phyloP scores from a whole-genome alignment of 306 rosid species.

The Trichosanthes cucumerina region DNA sequence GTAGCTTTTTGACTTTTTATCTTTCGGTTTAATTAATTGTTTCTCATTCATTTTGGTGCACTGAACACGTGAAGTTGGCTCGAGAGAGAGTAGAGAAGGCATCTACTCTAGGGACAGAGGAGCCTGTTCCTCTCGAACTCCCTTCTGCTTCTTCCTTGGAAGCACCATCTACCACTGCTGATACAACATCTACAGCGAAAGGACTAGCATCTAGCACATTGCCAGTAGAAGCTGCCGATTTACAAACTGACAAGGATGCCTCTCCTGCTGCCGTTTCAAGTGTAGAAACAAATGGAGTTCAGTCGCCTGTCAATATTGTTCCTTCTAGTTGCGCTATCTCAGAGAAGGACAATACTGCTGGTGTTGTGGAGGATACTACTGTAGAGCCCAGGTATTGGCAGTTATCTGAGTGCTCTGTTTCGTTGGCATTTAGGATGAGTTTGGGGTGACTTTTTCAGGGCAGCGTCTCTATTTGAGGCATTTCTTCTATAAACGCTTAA shows the following conservation, averaged over 20 bases:
- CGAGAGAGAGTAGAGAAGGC: slow-evolving; percentile 60
- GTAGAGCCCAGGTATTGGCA: slow-evolving; percentile 47
- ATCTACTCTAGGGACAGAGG: slow-evolving; percentile 34
- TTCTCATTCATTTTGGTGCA: slow-evolving; percentile 15
- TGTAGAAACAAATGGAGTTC: slow-evolving; percentile 33
- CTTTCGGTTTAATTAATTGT: not conserved
- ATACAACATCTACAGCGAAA: slow-evolving; percentile 34
- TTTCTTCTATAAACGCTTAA: not conserved
- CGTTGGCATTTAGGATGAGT: not conserved
- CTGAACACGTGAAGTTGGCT: slow-evolving; percentile 49
- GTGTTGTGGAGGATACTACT: slow-evolving; percentile 18
- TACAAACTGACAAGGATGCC: slow-evolving; percentile 25
- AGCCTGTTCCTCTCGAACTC: slow-evolving; percentile 27
- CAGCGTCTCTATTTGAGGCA: not conserved
- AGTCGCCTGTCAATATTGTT: slow-evolving; percentile 28
- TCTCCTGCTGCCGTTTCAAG: slow-evolving; percentile 41
- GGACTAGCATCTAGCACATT: slow-evolving; percentile 53
- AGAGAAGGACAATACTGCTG: slow-evolving; percentile 32
- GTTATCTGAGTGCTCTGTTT: not conserved
- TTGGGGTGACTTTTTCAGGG: not conserved
- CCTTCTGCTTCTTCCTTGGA: slow-evolving; percentile 38
- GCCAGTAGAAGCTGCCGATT: slow-evolving; percentile 37
- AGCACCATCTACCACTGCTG: slow-evolving; percentile 29
- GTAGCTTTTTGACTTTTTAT: slow-evolving; percentile 1
- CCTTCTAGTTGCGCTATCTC: slow-evolving; percentile 26